phyloP scores from a whole-genome alignment of 495 filamentous ascomycete species.

The Cercophora scortea region DNA sequence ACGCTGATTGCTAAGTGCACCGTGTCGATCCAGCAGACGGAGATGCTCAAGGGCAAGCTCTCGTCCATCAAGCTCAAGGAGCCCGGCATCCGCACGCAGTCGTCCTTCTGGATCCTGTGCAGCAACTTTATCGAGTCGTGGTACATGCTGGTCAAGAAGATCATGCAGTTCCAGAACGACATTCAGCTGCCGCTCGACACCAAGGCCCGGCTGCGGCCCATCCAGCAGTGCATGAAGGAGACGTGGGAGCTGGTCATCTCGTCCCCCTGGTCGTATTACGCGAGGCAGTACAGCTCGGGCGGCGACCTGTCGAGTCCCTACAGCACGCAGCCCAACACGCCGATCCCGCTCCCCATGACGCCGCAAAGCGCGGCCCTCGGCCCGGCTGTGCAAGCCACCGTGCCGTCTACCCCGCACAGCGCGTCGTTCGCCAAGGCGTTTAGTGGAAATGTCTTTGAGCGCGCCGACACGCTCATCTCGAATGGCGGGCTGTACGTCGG shows the following conservation, averaged over 20 bases:
- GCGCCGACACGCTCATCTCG: constrained; percentile 61
- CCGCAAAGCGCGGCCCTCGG: constrained; percentile 71
- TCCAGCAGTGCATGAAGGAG: constrained; percentile 70
- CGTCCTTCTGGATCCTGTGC: constrained; percentile 76
- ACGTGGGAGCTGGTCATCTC: constrained; percentile 62
- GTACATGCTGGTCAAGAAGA: constrained; percentile 61
- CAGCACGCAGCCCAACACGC: constrained; percentile 21
- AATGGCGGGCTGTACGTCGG: constrained; percentile 42
- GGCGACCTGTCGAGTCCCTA: constrained; percentile 22
- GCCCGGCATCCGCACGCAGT: constrained; percentile 64
- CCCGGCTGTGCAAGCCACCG: constrained; percentile 36
- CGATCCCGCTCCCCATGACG: constrained; percentile 33
- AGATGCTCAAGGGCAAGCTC: constrained; percentile 59
- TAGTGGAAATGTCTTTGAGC: constrained; percentile 63
- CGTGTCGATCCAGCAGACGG: constrained; percentile 55
- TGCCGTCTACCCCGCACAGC: constrained; percentile 70
- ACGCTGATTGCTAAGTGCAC: constrained; percentile 59
- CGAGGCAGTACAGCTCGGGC: constrained; percentile 1
- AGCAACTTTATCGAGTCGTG: constrained; percentile 70
- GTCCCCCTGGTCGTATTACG: constrained; percentile 63
- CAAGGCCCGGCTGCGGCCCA: constrained; percentile 60
- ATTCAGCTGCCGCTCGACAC: constrained; percentile 59
- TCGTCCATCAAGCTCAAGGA: constrained; percentile 80
- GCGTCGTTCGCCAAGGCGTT: constrained; percentile 58
- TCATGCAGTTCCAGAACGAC: constrained; percentile 56